Evolutionary conservation across 1,284 basidiomycete genomes (phyloP), one percentile per base, ranked within the genome.

Genomic region (Somion occarium): DNA sequence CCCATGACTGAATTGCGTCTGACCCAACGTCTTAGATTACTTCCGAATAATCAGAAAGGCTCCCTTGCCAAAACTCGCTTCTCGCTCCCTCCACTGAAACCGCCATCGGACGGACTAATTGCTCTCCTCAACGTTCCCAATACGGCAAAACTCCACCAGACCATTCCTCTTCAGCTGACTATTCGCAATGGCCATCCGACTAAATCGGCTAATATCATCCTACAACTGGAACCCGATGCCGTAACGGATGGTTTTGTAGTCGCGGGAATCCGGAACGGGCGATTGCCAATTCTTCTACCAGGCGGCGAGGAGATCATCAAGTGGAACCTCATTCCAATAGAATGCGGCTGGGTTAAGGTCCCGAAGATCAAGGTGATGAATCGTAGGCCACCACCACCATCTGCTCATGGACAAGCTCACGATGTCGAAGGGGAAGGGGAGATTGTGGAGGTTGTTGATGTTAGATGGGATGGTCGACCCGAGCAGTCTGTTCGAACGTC

Each of bases 321-420:
- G 3, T 90, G 88, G 83, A 77, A 75, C 27, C 61, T 90, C 23
- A 76, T 89, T 23, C 83, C 88, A 0, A 63, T 90, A 24, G 85
- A 88, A 54, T 89, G 85, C 63, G 87, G 88, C 44, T 71, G 79
- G 56, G 70, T 85, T 43, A 73, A 63, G 52, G 59, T 85, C 13
- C 87, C 88, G 11, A 67, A 69, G 30, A 73, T 90, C 53, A 75
- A 69, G 58, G 78, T 88, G 22, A 59, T 78, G 27, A 79, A 88
- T 59, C 72, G 76, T 51, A 68, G 85, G 51, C 30, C 30, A 34
- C 30, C 30, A 7, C 15, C 15, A 7, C 30, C 30, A 15, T 34
- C 30, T 34, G 7, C 30, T 34, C 30, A 34, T 7, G 30, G 30
- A 7, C 30, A 34, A 34, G 30, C 7, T 7, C 71, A 53, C 45